These are phyloP conservation scores for Colletotrichum sp. DNA, from an alignment of 2,329 filamentous ascomycete genomes.

Conservation along the genomic window DNA sequence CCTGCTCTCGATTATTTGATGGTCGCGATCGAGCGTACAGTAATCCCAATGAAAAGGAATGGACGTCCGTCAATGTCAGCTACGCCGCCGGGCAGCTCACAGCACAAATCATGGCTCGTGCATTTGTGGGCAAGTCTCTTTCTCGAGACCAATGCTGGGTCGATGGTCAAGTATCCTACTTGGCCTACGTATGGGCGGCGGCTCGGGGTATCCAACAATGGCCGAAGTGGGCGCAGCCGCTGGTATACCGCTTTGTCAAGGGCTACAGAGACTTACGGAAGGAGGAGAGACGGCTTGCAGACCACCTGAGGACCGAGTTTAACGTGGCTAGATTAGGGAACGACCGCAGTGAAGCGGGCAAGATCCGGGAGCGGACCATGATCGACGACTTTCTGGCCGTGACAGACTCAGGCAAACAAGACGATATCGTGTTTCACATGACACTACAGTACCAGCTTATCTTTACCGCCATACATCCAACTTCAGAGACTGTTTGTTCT, in stretches of 20 bases:
- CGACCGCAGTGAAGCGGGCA: background rate
- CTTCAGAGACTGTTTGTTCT: background rate
- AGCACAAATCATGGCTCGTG: background rate
- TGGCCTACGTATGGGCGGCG: constrained; percentile 3
- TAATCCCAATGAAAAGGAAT: background rate
- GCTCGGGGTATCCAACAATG: background rate
- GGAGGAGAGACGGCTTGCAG: background rate
- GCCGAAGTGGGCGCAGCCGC: background rate
- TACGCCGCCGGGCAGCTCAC: background rate
- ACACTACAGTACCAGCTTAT: background rate
- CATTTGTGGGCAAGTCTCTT: background rate
- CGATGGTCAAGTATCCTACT: background rate
- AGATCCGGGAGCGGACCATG: background rate
- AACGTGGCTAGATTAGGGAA: background rate
- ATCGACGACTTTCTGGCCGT: background rate
- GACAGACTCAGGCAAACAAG: background rate
- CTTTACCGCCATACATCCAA: background rate
- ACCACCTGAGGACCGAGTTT: background rate
- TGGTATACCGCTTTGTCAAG: background rate
- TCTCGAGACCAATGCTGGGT: background rate
- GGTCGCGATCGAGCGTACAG: background rate
- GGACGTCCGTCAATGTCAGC: background rate
- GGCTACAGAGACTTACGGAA: background rate
- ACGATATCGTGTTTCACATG: background rate
- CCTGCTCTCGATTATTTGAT: background rate